A percentile compares a stretch with the other conserved stretches of the same genome.
Conservation (phyloP, 352 stramenopile species). For the Phytophthora nicotianae region DNA sequence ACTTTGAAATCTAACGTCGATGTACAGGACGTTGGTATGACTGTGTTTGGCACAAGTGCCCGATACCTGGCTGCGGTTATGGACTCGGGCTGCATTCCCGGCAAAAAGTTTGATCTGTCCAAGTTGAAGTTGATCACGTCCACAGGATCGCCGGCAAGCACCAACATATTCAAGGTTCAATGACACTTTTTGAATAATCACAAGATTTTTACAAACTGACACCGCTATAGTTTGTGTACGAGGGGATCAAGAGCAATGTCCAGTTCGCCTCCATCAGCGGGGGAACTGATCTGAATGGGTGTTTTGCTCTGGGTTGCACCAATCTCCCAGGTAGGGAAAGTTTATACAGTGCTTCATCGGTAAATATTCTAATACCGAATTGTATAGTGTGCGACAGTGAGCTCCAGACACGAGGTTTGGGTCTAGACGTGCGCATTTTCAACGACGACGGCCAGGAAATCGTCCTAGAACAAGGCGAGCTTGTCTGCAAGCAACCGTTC, state of each 20-base stretch:
- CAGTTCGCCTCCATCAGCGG: conserved; percentile 85
- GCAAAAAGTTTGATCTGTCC: conserved; percentile 68
- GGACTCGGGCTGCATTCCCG: conserved; percentile 65
- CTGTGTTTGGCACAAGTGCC: conserved; percentile 78
- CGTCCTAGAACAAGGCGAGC: conserved; percentile 55
- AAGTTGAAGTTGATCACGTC: conserved; percentile 73
- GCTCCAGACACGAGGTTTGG: conserved; percentile 79
- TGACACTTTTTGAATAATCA: not conserved
- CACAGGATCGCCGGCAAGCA: conserved; percentile 74
- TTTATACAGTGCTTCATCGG: not conserved
- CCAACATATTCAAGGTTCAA: conserved; percentile 73
- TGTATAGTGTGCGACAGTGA: conserved; percentile 73
- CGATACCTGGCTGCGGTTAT: conserved; percentile 78
- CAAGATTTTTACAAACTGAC: not conserved
- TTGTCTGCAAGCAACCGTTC: conserved; percentile 81
- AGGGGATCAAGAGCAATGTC: conserved; percentile 75
- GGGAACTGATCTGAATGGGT: conserved; percentile 85
- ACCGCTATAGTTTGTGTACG: conserved; percentile 62
- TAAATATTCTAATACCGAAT: not conserved
- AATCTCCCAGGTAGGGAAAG: conserved; percentile 63
- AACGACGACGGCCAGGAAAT: conserved; percentile 64
- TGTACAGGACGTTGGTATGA: conserved; percentile 53
- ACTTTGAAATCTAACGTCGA: not conserved
- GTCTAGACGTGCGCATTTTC: conserved; percentile 81
- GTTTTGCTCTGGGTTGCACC: conserved; percentile 75